Evolutionary conservation across 2,329 filamentous ascomycete genomes (phyloP), one percentile per base, ranked within the genome.

Genomic region (Dactylellina haptotyla): DNA sequence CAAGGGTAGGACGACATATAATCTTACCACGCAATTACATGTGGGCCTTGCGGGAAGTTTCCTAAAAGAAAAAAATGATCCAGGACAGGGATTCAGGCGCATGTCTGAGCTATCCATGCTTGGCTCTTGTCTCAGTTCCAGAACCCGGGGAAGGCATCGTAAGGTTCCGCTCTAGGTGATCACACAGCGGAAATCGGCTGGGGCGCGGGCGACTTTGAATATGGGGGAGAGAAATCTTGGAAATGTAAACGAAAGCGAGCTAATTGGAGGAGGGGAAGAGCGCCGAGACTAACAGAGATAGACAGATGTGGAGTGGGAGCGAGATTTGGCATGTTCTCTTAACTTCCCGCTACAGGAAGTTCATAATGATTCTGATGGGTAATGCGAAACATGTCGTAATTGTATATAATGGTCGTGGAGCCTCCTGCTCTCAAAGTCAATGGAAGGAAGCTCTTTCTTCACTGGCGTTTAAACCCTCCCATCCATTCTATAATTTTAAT

Each of bases 281-380:
- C 32, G 32, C 32, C 14, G 6, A 14, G 14, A 34, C 32, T 34
- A 34, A 14, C 32, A 6, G 14, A 34, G 32, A 34, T 34, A n/a
- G n/a, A 6, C 32, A 14, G 32, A 14, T 6, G 14, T 6, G 14
- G 32, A 34, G 20, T 16, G 14, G 37, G 32, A 16, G 39, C 46
- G 23, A 34, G 41, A 66, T 51, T 66, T 18, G 54, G 16, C 12
- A 37, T 32, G 20, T 30, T 69, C 46, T 61, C 64, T 43, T 62
- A 73, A 41, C 54, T 73, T 73, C 51, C 69, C 61, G 69, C 46
- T 66, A 62, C 53, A 41, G 69, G 69, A 37, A 73, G 69, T 66
- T 62, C 41, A 34, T 41, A 54, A 34, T 58, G 58, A 41, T 39
- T 57, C 25, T 30, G 46, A 41, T 39, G 8, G n/a, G 4, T 34